Conservation (phyloP, 495 filamentous ascomycete species). For the Jackrogersella multiformis region DNA sequence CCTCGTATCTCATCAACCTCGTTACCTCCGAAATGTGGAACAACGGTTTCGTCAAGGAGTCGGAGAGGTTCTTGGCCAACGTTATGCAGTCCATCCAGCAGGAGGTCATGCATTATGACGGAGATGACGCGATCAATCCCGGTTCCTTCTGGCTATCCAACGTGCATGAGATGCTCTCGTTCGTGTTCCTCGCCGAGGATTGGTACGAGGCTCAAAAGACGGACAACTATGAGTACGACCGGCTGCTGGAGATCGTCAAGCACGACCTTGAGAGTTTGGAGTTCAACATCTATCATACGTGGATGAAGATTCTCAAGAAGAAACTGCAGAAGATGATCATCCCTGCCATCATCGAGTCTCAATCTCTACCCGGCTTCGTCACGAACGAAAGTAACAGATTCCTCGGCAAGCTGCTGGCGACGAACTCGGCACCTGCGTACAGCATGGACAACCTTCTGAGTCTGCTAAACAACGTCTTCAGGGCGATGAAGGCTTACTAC, state of each 20-base stretch:
- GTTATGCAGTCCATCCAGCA: slow-evolving; percentile 99
- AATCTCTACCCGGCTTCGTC: slow-evolving; percentile 97
- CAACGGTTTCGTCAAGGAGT: slow-evolving; percentile 99
- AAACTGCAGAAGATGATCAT: slow-evolving; percentile 99
- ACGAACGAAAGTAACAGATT: slow-evolving; percentile 98
- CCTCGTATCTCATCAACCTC: slow-evolving; percentile 97
- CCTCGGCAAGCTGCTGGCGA: slow-evolving; percentile 92
- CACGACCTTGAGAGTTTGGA: slow-evolving; percentile 97
- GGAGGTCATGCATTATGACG: slow-evolving; percentile 98
- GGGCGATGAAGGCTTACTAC: slow-evolving; percentile 98
- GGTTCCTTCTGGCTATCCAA: slow-evolving; percentile 99
- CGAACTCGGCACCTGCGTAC: slow-evolving; percentile 86
- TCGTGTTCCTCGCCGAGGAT: slow-evolving; percentile 98
- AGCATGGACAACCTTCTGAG: slow-evolving; percentile 99
- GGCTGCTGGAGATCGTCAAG: slow-evolving; percentile 97
- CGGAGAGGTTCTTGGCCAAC: slow-evolving; percentile 97
- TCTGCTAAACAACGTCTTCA: slow-evolving; percentile 95
- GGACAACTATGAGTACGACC: slow-evolving; percentile 98
- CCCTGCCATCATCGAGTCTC: slow-evolving; percentile 97
- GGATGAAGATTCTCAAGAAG: slow-evolving; percentile 99
- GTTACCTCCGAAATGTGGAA: slow-evolving; percentile 99
- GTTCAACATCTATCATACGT: slow-evolving; percentile 99
- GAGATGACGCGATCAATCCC: slow-evolving; percentile 95
- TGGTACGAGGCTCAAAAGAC: slow-evolving; percentile 99
- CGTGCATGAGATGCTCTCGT: slow-evolving; percentile 99